A percentile compares a stretch with the other conserved stretches of the same genome.
Evolutionary conservation across 306 rosid genomes (phyloP).

Genomic region (Ormosia emarginata): DNA sequence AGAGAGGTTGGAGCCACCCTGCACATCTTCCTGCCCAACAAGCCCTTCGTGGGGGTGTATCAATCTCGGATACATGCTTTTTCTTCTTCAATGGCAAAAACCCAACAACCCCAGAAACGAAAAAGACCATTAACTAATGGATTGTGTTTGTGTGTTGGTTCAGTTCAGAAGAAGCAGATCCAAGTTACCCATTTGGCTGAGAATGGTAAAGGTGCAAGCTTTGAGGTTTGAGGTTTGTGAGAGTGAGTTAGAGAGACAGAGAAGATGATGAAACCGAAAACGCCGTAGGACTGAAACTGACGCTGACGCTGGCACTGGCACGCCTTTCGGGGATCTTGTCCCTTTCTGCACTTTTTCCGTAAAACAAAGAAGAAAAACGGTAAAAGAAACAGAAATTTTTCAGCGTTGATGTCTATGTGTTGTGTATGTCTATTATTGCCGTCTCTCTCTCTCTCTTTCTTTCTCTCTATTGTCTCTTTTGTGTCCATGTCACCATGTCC

Average conservation of each 20-base stretch:
- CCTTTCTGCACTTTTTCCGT: constrained; percentile 34
- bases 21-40: constrained; percentile 55
- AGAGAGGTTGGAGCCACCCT: constrained; percentile 32
- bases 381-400: neutral
- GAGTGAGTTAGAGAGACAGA: neutral
- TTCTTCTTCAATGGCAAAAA: neutral
- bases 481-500: neutral
- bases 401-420: neutral
- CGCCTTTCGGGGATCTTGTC: constrained; percentile 58
- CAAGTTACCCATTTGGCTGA: constrained; percentile 16
- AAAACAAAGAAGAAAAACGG: neutral
- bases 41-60: constrained; percentile 61
- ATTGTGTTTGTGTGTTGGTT: neutral
- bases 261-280: neutral
- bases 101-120: neutral
- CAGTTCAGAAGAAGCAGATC: neutral
- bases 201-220: neutral
- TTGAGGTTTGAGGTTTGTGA: neutral
- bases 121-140: neutral
- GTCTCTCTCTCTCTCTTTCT: neutral
- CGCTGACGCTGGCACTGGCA: constrained; percentile 35
- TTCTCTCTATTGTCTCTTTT: neutral
- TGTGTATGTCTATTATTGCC: neutral
- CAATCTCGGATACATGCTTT: constrained; percentile 69
- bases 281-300: constrained; percentile 28